Base-by-base conservation (phyloP, 306 rosid genomes). In the Inga laurina region DNA sequence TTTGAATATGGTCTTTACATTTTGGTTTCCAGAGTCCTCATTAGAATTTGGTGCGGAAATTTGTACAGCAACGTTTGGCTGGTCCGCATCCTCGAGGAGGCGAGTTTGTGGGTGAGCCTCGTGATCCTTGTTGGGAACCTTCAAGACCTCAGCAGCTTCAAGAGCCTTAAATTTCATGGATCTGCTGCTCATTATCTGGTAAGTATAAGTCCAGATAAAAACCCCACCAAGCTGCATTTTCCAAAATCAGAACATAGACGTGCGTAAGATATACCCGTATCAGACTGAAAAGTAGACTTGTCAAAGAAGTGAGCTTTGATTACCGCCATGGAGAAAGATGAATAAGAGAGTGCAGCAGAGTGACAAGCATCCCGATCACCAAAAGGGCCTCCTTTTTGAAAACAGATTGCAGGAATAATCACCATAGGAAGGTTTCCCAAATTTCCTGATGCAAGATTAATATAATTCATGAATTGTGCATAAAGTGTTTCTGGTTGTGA, bases 271-370 rank as follows among this genome's bases (percentile, higher is more conserved):
- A 57, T 8, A 11, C n/a, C 27, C 11, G 12, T 56, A 22, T 56
- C 27, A 56, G 62, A 51, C 21, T 48, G 4, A 12, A 48, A 14
- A 14, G 19, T 49, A 54, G 14, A 7, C 5, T 59, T 9, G 68
- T 3, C 14, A 27, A 73, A 74, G 45, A 78, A 21, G 59, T 21
- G 67, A 51, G 61, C 37, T 66, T 72, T 3, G 92, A 72, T 39
- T 46, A 95, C 99, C 82, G 99, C 97, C 98, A 92, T 94, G 73
- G 99, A 97, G 85, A 94, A 94, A 56, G 99, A 89, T 62, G 91
- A 94, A 62, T 97, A 97, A 21, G 99, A 89, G 84, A 92, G 90
- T 71, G 92, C 99, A 52, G 16, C 67, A 74, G 54, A 24, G 46
- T 27, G 80, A 48, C 99, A 97, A 75, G 77, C 54, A 21, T 75